These are phyloP conservation scores for Auricularia sp. DNA, from an alignment of 768 basidiomycete species.

Conservation along the genomic window DNA sequence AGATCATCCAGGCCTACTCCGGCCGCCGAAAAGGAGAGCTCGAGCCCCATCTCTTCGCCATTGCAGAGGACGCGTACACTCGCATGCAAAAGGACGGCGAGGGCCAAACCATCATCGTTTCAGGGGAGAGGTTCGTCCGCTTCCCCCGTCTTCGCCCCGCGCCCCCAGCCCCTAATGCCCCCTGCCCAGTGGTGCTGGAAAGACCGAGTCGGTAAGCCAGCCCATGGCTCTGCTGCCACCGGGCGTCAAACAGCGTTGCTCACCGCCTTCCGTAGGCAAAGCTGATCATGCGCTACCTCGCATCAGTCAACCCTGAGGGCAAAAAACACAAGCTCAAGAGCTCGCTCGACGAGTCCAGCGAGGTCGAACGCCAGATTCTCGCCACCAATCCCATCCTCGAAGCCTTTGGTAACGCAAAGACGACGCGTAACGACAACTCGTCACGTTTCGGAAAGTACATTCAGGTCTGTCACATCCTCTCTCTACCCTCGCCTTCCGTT, in stretches of 20 bases:
- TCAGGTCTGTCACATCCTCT: conserved; percentile 48
- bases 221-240: not conserved
- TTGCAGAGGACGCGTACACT: conserved; percentile 97
- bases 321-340: conserved; percentile 53
- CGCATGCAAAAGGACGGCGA: conserved; percentile 89
- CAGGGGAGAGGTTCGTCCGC: conserved; percentile 76
- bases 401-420: conserved; percentile 98
- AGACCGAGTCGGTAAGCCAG: conserved; percentile 82
- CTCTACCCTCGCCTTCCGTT: not conserved
- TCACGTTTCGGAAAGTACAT: conserved; percentile 99
- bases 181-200: conserved; percentile 80
- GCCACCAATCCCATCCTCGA: conserved; percentile 99
- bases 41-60: conserved; percentile 96
- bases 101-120: conserved; percentile 98
- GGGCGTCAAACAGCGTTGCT: not conserved
- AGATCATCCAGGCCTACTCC: conserved; percentile 94
- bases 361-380: conserved; percentile 93
- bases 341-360: conserved; percentile 77
- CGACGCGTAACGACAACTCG: conserved; percentile 97
- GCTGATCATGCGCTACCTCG: conserved; percentile 98
- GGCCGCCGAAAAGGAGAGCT: conserved; percentile 87
- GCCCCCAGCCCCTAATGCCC: conserved; percentile 7
- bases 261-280: conserved; percentile 52
- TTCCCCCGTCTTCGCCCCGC: not conserved
- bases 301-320: conserved; percentile 85